Percentiles rank a stretch among this genome's conserved stretches.
phyloP scores from a whole-genome alignment of 2,329 filamentous ascomycete species.

The Colletotrichum echinochloae region DNA sequence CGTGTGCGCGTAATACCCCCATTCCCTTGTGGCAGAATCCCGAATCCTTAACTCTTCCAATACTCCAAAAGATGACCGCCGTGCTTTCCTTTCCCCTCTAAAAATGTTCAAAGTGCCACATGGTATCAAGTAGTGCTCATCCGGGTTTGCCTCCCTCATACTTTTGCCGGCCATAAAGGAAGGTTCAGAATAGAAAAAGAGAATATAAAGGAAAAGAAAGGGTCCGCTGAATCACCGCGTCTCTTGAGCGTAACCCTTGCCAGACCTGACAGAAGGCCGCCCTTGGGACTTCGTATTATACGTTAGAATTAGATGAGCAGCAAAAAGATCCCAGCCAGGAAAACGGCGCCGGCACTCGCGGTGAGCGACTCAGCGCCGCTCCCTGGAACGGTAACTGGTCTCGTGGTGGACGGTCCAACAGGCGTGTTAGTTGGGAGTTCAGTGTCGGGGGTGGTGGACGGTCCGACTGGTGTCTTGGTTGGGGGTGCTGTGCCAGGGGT shows the following conservation, averaged over 20 bases:
- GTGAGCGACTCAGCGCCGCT: conserved; percentile 53
- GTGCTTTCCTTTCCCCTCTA: not conserved
- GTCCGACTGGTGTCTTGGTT: conserved; percentile 18
- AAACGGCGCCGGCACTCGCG: conserved; percentile 52
- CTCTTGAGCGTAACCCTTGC: not conserved
- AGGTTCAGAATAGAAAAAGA: conserved; percentile 30
- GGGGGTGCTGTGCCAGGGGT: conserved; percentile 7
- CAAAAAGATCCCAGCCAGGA: conserved; percentile 54
- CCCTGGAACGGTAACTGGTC: conserved; percentile 46
- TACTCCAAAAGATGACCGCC: not conserved
- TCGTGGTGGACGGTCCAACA: conserved; percentile 19
- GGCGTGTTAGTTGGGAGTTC: conserved; percentile 18
- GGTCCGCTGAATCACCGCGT: not conserved
- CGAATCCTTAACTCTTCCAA: conserved; percentile 3
- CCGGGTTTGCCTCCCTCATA: not conserved
- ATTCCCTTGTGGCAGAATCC: conserved; percentile 24
- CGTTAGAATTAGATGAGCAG: conserved; percentile 42
- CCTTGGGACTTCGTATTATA: not conserved
- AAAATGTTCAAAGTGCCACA: conserved; percentile 14
- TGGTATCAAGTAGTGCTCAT: conserved; percentile 24
- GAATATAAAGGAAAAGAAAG: not conserved
- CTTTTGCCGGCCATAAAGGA: conserved; percentile 37
- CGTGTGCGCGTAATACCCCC: not conserved
- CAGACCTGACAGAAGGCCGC: not conserved
- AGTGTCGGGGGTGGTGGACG: conserved; percentile 6